Conservation (phyloP, 2,329 filamentous ascomycete genomes). For the Ceratocystis smalleyi region DNA sequence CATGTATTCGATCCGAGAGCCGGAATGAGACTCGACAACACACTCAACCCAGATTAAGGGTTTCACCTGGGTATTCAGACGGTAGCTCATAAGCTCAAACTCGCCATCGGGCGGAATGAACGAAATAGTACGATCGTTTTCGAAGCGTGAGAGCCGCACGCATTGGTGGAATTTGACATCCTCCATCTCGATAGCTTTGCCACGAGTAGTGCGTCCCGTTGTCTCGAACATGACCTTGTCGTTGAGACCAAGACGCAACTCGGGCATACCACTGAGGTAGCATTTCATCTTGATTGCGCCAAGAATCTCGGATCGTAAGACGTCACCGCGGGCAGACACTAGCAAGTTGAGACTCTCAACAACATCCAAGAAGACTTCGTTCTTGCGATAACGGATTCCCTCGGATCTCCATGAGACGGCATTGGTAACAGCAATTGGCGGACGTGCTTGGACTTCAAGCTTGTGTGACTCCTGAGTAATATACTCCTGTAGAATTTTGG, state of each 20-base stretch:
- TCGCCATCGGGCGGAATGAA: constrained; percentile 98
- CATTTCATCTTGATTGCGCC: constrained; percentile 99
- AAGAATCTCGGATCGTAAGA: constrained; percentile 87
- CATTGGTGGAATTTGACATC: constrained; percentile 99
- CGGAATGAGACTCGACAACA: constrained; percentile 88
- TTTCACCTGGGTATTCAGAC: constrained; percentile 95
- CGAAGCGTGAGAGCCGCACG: constrained; percentile 85
- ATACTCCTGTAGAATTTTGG: constrained; percentile 97
- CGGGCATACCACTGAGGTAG: constrained; percentile 95
- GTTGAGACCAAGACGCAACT: constrained; percentile 83
- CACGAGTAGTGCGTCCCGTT: constrained; percentile 79
- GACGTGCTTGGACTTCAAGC: constrained; percentile 86
- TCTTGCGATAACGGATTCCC: constrained; percentile 96
- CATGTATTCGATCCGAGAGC: constrained; percentile 96
- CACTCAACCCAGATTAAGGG: constrained; percentile 98
- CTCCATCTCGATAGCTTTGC: constrained; percentile 98
- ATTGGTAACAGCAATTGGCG: constrained; percentile 95
- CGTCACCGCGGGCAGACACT: constrained; percentile 86
- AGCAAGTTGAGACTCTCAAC: constrained; percentile 92
- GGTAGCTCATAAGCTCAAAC: constrained; percentile 98
- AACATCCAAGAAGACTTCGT: constrained; percentile 97
- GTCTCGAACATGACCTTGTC: constrained; percentile 99
- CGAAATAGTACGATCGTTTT: constrained; percentile 96
- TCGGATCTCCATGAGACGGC: constrained; percentile 96
- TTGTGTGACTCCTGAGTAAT: constrained; percentile 99